Conservation (phyloP, 169 alveolate species). For the Pseudocohnilembus persalinus region DNA sequence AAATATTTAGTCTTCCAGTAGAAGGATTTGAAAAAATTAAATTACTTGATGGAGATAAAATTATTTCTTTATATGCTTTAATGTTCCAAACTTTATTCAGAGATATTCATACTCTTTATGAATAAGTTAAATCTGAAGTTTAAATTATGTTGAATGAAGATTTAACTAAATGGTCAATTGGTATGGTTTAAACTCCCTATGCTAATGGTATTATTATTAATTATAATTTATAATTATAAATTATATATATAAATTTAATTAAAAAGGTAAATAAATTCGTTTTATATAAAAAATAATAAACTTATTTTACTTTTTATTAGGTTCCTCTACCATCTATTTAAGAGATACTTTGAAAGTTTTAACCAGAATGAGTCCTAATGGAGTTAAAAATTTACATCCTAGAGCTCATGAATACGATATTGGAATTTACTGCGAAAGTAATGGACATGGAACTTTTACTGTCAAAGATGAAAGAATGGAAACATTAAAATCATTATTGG, state of each 20-base stretch:
- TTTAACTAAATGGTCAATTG: constrained; percentile 46
- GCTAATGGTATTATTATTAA: constrained; percentile 68
- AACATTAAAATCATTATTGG: constrained; percentile 31
- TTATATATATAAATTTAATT: constrained; percentile 50
- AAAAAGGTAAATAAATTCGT: constrained; percentile 29
- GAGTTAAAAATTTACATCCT: constrained; percentile 87
- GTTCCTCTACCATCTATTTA: constrained; percentile 37
- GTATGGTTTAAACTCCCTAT: constrained; percentile 90
- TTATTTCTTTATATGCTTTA: constrained; percentile 55
- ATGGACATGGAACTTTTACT: constrained; percentile 92
- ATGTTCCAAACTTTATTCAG: constrained; percentile 23
- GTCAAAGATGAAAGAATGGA: constrained; percentile 52
- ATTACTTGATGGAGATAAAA: constrained; percentile 79
- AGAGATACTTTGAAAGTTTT: constrained; percentile 40
- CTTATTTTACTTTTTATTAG: not conserved
- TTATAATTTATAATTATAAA: constrained; percentile 39
- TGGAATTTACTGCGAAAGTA: constrained; percentile 90
- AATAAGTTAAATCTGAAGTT: not conserved
- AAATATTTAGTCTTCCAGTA: constrained; percentile 13
- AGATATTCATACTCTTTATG: not conserved
- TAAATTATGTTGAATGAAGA: not conserved
- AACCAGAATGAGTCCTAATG: constrained; percentile 75
- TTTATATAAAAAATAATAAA: constrained; percentile 8
- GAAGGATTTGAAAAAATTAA: constrained; percentile 18
- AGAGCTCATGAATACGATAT: constrained; percentile 81